These are phyloP conservation scores for Epichloe elymi DNA, from an alignment of 2,329 filamentous ascomycete species.

Conservation along the genomic window DNA sequence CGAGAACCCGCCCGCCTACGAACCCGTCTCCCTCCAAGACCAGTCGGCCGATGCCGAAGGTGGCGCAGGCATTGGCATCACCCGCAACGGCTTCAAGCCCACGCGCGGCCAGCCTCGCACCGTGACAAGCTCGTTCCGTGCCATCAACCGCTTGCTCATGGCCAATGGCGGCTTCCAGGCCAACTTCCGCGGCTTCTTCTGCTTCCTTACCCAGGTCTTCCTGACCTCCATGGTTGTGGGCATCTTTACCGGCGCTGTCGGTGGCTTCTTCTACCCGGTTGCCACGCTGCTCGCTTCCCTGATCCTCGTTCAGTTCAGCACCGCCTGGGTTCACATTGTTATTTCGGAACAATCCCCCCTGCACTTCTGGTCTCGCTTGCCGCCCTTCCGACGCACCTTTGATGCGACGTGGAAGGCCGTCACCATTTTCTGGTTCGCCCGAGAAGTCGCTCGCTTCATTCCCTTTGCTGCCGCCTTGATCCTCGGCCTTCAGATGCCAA, in stretches of 20 bases:
- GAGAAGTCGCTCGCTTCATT: slow-evolving; percentile 34
- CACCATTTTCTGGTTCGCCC: slow-evolving; percentile 45
- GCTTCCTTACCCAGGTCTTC: slow-evolving; percentile 27
- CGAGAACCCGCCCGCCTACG: slow-evolving; percentile 41
- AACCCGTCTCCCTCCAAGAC: slow-evolving; percentile 33
- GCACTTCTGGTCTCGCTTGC: slow-evolving; percentile 57
- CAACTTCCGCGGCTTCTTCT: slow-evolving; percentile 55
- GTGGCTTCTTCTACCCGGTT: slow-evolving; percentile 28
- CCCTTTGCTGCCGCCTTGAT: slow-evolving; percentile 30
- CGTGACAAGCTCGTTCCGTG: slow-evolving; percentile 38
- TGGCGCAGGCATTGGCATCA: slow-evolving; percentile 7
- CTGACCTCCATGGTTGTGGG: slow-evolving; percentile 24
- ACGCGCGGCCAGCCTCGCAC: slow-evolving; percentile 22
- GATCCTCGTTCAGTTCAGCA: slow-evolving; percentile 51
- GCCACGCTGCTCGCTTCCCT: slow-evolving; percentile 43
- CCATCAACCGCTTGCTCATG: slow-evolving; percentile 41
- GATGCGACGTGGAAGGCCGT: slow-evolving; percentile 57
- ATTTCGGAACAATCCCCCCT: slow-evolving; percentile 55
- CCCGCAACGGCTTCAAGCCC: slow-evolving; percentile 21
- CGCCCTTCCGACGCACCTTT: slow-evolving; percentile 49
- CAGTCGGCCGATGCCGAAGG: slow-evolving; percentile 21
- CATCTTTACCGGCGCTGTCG: slow-evolving; percentile 31
- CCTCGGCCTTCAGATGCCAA: slow-evolving; percentile 30
- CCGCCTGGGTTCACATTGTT: slow-evolving; percentile 77
- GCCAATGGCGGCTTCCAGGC: slow-evolving; percentile 50